A percentile compares a stretch with the other conserved stretches of the same genome.
Evolutionary conservation across 805 yeast species (phyloP).

Genomic region (Pichia ethanolica): DNA sequence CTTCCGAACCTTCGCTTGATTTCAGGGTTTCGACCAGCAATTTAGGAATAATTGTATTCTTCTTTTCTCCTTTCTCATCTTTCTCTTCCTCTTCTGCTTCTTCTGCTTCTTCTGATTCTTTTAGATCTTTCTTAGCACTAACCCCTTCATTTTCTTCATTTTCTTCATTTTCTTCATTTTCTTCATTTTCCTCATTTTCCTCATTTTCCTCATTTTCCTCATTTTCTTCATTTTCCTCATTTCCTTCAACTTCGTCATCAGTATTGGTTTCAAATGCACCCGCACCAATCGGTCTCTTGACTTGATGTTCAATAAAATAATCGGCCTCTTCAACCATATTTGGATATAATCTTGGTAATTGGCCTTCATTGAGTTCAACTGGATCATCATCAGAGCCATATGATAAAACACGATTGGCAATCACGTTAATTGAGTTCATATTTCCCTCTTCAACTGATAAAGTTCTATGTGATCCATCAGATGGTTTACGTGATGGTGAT

Average conservation of each 20-base stretch:
- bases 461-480: not conserved
- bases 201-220: not conserved
- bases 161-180: not conserved
- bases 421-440: not conserved
- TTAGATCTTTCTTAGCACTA: too few relatives aligned
- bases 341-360: constrained; percentile 19
- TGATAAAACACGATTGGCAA: constrained; percentile 20
- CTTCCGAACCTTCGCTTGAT: too few relatives aligned
- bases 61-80: too few relatives aligned
- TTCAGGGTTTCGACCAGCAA: too few relatives aligned
- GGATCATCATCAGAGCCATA: constrained; percentile 22
- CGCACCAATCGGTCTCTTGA: not conserved
- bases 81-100: too few relatives aligned
- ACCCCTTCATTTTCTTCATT: not conserved
- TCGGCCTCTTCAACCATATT: constrained; percentile 24
- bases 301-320: constrained; percentile 19
- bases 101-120: too few relatives aligned
- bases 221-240: not conserved
- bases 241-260: constrained; percentile 2
- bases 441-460: not conserved
- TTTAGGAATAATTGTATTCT: too few relatives aligned
- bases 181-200: not conserved
- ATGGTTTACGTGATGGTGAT: constrained; percentile 20
- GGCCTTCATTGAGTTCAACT: constrained; percentile 8
- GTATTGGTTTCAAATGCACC: constrained; percentile 2